Base-by-base conservation (phyloP, 148 eudicot genomes). In the Spergularia marina region DNA sequence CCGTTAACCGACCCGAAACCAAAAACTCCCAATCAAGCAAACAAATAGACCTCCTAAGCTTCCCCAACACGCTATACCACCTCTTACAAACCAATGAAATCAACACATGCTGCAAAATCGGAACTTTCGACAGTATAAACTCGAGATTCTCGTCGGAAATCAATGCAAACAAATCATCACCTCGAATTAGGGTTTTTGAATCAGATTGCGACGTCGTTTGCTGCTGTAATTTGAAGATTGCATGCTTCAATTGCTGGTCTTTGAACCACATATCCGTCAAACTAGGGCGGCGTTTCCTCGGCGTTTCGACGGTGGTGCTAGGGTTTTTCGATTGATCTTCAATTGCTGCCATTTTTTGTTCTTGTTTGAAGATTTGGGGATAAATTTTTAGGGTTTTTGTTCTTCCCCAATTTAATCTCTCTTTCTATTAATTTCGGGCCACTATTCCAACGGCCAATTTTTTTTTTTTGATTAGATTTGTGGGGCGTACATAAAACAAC, bases 1-100 rank as follows among this genome's bases (percentile, higher is more conserved):
- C 36, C 6, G 68, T 65, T 17, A 90, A 70, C 78, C 92, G 77
- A 8, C 98, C 97, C 0, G 96, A 92, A 61, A 84, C 91, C 17
- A 95, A 75, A 78, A 95, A 88, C 13, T 86, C 96, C 96, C 92
- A 95, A 74, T 95, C 97, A 15, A 86, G 59, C 0, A 95, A 81
- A 5, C 63, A 65, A 25, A 95, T 75, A 34, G 91, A 66, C 11
- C 79, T 81, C n/a, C 98, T 93, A 39, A 82, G 77, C 17, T 76
- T 81, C 14, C 98, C 96, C 30, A 82, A 82, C 10, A 92, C 74
- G 23, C 11, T 66, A 56, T 74, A 69, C 97, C 97, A 95, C 36
- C 98, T 83, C 74, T 83, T 90, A 76, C 91, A 90, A 53, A 91
- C 96, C 21, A 91, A 76, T 5, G 92, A 79, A 78, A 80, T 82